These are phyloP conservation scores for Naematelia aurantialba DNA, from an alignment of 768 basidiomycete species.

Conservation along the genomic window DNA sequence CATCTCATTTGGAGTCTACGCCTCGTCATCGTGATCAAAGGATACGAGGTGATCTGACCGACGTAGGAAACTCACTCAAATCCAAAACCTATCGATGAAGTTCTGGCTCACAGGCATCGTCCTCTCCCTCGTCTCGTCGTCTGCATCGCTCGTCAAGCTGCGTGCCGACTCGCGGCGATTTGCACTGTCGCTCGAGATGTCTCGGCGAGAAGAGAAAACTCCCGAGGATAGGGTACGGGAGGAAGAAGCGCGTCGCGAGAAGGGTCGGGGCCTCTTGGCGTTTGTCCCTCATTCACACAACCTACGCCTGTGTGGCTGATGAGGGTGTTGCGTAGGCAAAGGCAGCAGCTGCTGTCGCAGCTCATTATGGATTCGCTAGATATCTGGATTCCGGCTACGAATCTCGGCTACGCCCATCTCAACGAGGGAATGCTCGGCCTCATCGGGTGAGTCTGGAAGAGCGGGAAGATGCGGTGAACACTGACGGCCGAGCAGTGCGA, in stretches of 20 bases:
- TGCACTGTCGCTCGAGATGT: slow-evolving; percentile 25
- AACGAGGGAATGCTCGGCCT: slow-evolving; percentile 83
- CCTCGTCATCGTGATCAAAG: not conserved
- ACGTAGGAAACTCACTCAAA: slow-evolving; percentile 59
- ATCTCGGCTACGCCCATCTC: slow-evolving; percentile 67
- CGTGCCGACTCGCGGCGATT: slow-evolving; percentile 43
- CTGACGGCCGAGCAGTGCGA: slow-evolving; percentile 25
- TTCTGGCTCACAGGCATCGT: slow-evolving; percentile 86
- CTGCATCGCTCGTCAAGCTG: slow-evolving; percentile 39
- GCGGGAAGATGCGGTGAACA: not conserved
- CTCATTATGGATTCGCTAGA: slow-evolving; percentile 81
- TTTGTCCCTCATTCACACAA: slow-evolving; percentile 13
- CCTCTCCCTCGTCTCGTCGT: slow-evolving; percentile 62
- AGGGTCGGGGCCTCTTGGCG: slow-evolving; percentile 57
- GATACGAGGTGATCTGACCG: slow-evolving; percentile 53
- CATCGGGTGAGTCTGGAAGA: slow-evolving; percentile 72
- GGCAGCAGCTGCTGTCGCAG: slow-evolving; percentile 67
- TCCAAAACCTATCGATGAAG: slow-evolving; percentile 67
- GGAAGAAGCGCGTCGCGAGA: slow-evolving; percentile 68
- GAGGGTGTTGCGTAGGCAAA: slow-evolving; percentile 52
- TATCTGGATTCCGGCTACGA: slow-evolving; percentile 82
- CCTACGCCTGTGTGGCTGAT: slow-evolving; percentile 50
- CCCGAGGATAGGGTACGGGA: slow-evolving; percentile 48
- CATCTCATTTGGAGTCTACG: not conserved
- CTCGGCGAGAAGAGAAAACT: slow-evolving; percentile 28